These are phyloP conservation scores for Sergeia podlipaevii DNA, from an alignment of 208 protist species.

Conservation along the genomic window DNA sequence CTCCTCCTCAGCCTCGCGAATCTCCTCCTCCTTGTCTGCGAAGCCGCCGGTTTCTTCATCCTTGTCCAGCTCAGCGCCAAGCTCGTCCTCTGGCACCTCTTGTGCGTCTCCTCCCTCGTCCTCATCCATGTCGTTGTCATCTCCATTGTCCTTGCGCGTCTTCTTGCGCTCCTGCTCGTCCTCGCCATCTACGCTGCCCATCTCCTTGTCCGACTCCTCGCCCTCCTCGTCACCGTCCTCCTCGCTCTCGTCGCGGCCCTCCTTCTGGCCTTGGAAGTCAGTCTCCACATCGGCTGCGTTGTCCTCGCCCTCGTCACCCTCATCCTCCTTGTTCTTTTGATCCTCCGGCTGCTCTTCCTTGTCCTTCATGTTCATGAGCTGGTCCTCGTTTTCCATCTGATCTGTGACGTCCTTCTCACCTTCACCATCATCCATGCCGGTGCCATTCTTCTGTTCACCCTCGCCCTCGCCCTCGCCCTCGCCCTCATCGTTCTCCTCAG, in stretches of 20 bases:
- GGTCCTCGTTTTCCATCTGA: conserved; percentile 97
- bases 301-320: conserved; percentile 78
- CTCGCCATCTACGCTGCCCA: conserved; percentile 88
- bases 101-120: conserved; percentile 71
- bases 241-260: conserved; percentile 70
- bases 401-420: conserved; percentile 98
- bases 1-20: conserved; percentile 72
- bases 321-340: conserved; percentile 53
- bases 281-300: conserved; percentile 87
- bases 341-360: conserved; percentile 87
- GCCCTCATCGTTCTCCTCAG: conserved; percentile 72
- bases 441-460: conserved; percentile 83
- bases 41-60: conserved; percentile 85
- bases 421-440: conserved; percentile 98
- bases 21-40: conserved; percentile 79
- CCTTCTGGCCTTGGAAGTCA: conserved; percentile 82
- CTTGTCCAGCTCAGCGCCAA: conserved; percentile 34
- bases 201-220: conserved; percentile 71
- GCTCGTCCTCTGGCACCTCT: conserved; percentile 82
- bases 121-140: conserved; percentile 68
- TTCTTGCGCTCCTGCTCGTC: conserved; percentile 83
- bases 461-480: conserved; percentile 67
- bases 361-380: conserved; percentile 92
- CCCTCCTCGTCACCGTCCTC: conserved; percentile 65
- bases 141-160: conserved; percentile 69